phyloP scores from a whole-genome alignment of 768 basidiomycete genomes.

The Tulasnella sp. region DNA sequence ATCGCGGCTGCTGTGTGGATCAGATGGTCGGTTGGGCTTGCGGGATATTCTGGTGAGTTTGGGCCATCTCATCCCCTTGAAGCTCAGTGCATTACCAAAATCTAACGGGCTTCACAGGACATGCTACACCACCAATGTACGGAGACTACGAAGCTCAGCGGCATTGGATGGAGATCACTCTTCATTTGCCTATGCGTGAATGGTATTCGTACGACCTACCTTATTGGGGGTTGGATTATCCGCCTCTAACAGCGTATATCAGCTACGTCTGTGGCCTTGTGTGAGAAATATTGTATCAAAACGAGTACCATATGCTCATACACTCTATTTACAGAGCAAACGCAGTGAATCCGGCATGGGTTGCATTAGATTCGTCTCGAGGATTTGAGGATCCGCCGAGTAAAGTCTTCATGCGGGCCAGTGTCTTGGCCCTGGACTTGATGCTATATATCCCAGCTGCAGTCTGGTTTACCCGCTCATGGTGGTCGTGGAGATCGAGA shows the following conservation, averaged over 20 bases:
- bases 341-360: constrained; percentile 49
- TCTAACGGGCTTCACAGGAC: constrained; percentile 33
- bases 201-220: constrained; percentile 87
- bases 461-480: constrained; percentile 49
- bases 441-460: constrained; percentile 68
- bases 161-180: constrained; percentile 90
- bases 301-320: constrained; percentile 20
- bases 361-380: constrained; percentile 55
- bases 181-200: constrained; percentile 56
- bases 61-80: neutral
- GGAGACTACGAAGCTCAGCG: constrained; percentile 91
- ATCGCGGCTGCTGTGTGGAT: constrained; percentile 45
- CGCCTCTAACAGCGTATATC: constrained; percentile 81
- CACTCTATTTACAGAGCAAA: constrained; percentile 33
- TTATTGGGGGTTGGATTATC: constrained; percentile 95
- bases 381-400: constrained; percentile 57
- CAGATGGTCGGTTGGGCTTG: constrained; percentile 61
- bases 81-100: neutral
- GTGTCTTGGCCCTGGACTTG: constrained; percentile 57
- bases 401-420: constrained; percentile 70
- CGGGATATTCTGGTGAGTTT: constrained; percentile 71
- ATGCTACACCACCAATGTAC: constrained; percentile 65
- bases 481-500: constrained; percentile 58
- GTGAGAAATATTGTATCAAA: constrained; percentile 33
- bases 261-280: constrained; percentile 73